These are phyloP conservation scores for Passalora sequoiae DNA, from an alignment of 2,329 filamentous ascomycete species.

Conservation along the genomic window DNA sequence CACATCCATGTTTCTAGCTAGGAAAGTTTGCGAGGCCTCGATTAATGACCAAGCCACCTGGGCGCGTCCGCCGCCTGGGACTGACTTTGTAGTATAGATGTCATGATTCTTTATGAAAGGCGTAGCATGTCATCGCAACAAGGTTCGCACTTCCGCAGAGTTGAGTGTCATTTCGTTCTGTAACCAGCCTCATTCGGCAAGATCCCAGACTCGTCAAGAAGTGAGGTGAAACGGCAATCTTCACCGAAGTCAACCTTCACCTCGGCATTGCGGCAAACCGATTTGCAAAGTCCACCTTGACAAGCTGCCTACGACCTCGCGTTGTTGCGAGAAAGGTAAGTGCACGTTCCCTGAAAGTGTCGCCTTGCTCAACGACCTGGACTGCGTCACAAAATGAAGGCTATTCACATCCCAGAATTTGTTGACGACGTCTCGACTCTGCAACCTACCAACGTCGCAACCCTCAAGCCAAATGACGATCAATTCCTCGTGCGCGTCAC, in stretches of 20 bases:
- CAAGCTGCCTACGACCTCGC: no score
- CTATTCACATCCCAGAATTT: constrained; percentile 38
- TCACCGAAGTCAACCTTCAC: not conserved
- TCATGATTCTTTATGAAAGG: not conserved
- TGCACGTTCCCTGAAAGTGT: no score
- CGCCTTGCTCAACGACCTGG: no score
- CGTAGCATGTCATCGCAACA: no score
- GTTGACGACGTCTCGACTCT: constrained; percentile 30
- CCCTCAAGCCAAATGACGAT: constrained; percentile 32
- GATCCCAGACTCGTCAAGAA: no score
- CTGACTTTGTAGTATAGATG: not conserved
- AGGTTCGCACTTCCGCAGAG: no score
- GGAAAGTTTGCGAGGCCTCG: not conserved
- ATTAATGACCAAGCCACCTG: not conserved
- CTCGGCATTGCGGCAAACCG: no score
- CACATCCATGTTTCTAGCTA: constrained; percentile 1
- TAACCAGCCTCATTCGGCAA: no score
- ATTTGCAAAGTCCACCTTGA: no score
- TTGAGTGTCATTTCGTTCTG: no score
- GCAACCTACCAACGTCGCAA: constrained; percentile 27
- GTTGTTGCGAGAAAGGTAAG: no score
- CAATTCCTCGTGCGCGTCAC: constrained; percentile 48
- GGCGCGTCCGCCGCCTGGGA: not conserved
- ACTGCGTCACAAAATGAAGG: no score
- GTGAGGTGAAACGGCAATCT: not conserved